Evolutionary conservation across 2,329 filamentous ascomycete species (phyloP).

Genomic region (Myriangium duriaei): DNA sequence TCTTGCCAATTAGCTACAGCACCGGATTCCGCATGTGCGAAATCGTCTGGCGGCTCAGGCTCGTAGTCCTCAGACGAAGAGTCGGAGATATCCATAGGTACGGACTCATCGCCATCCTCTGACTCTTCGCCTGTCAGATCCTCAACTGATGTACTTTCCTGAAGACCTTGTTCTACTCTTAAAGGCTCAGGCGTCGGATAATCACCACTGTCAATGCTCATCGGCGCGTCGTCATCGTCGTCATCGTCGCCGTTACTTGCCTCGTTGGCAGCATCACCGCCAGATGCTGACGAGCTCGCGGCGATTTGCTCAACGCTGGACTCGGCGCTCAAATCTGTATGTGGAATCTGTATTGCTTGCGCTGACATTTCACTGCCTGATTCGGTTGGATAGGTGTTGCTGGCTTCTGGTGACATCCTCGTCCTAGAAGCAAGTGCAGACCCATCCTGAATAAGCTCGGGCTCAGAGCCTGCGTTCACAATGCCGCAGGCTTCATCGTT

Average conservation of each 20-base stretch:
- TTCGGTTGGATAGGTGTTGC: neutral
- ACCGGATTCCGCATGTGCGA: constrained; percentile 1
- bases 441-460: neutral
- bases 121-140: neutral
- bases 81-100: constrained; percentile 7
- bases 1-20: neutral
- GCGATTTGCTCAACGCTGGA: neutral
- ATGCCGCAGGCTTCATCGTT: neutral
- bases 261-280: constrained; percentile 4
- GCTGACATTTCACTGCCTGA: neutral
- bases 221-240: constrained; percentile 3
- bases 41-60: constrained; percentile 8
- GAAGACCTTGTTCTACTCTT: neutral
- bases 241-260: constrained; percentile 8
- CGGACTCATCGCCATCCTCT: neutral
- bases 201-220: neutral
- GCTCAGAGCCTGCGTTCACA: neutral
- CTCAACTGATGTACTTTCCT: neutral
- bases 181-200: neutral
- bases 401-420: no score
- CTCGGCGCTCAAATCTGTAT: neutral
- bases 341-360: neutral
- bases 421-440: no score
- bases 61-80: constrained; percentile 9
- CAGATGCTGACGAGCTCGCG: neutral